Evolutionary conservation across 495 filamentous ascomycete species (phyloP).

Genomic region (Trichoderma orchidacearum): DNA sequence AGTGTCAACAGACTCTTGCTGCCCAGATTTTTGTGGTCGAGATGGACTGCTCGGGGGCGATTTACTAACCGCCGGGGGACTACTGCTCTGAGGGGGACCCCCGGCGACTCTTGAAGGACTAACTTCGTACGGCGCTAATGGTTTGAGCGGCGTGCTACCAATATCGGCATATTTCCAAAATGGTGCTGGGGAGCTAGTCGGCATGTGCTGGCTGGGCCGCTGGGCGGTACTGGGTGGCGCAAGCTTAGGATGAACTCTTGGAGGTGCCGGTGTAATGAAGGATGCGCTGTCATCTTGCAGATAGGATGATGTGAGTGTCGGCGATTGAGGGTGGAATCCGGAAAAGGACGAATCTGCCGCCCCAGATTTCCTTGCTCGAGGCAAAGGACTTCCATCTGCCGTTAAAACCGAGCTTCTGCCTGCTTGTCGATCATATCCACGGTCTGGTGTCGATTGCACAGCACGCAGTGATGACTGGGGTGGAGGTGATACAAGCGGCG

Average conservation of each 20-base stretch:
- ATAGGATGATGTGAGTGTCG: constrained; percentile 54
- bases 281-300: constrained; percentile 36
- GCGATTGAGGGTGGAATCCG: constrained; percentile 12
- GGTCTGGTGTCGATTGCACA: constrained; percentile 43
- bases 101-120: constrained; percentile 36
- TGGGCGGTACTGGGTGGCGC: constrained; percentile 82
- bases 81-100: constrained; percentile 47
- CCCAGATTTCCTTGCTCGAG: constrained; percentile 38
- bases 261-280: constrained; percentile 76
- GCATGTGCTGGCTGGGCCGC: constrained; percentile 87
- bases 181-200: constrained; percentile 87
- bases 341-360: constrained; percentile 25
- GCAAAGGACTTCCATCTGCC: constrained; percentile 40
- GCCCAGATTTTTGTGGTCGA: constrained; percentile 5
- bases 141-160: constrained; percentile 64
- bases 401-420: constrained; percentile 22
- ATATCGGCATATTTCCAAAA: constrained; percentile 85
- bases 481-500: constrained; percentile 33
- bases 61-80: constrained; percentile 41
- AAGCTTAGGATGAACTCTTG: constrained; percentile 66
- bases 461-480: constrained; percentile 29
- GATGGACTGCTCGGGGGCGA: constrained; percentile 19
- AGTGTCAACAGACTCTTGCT: constrained; percentile 6
- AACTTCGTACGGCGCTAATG: constrained; percentile 38
- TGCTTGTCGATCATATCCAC: constrained; percentile 40